A percentile compares a stretch with the other conserved stretches of the same genome.
phyloP scores from a whole-genome alignment of 371 early-diverging fungal genomes.

The Syncephalastrum monosporum region DNA sequence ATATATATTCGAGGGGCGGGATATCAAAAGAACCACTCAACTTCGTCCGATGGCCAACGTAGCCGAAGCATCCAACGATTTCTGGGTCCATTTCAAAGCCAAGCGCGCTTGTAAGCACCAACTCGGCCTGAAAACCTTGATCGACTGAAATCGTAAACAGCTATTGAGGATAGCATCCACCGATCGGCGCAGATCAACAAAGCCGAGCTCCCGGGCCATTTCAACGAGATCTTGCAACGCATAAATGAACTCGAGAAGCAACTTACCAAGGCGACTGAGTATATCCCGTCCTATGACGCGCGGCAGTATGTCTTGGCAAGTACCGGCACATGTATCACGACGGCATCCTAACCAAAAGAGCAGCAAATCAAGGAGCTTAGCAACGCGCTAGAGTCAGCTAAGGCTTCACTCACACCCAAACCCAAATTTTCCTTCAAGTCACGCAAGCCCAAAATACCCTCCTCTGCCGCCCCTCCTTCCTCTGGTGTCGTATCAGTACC shows the following conservation, averaged over 20 bases:
- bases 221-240: conserved; percentile 35
- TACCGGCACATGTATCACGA: neutral
- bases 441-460: conserved; percentile 28
- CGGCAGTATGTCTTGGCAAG: conserved; percentile 51
- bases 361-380: conserved; percentile 54
- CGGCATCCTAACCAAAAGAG: neutral
- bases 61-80: conserved; percentile 37
- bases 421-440: conserved; percentile 67
- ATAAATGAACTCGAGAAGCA: conserved; percentile 54
- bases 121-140: neutral
- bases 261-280: conserved; percentile 52
- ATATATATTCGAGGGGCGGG: no score
- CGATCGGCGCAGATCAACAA: conserved; percentile 23
- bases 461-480: conserved; percentile 1
- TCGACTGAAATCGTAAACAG: conserved; percentile 17
- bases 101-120: conserved; percentile 10
- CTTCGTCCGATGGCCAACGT: no score
- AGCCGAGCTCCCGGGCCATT: conserved; percentile 25
- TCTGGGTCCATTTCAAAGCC: conserved; percentile 40
- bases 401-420: conserved; percentile 47
- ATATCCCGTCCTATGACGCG: conserved; percentile 60
- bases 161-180: conserved; percentile 33
- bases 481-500: no score
- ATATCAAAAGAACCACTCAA: no score
- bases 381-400: conserved; percentile 28